phyloP scores from a whole-genome alignment of 2,329 filamentous ascomycete genomes.

The Pezizomycotina sp. region DNA sequence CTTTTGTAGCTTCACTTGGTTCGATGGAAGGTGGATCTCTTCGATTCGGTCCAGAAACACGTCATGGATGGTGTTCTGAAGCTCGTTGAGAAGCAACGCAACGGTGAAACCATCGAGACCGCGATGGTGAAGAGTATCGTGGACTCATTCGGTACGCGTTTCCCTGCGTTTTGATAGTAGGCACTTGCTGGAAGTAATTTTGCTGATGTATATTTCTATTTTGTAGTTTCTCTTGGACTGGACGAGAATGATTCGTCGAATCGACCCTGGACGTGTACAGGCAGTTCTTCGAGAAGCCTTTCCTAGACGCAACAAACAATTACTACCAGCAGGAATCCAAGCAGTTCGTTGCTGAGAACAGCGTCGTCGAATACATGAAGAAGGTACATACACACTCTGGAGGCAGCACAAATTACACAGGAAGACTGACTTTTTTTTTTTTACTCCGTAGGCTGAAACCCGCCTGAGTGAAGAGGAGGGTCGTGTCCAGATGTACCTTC shows the following conservation, averaged over 20 bases:
- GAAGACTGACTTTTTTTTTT: too few species aligned
- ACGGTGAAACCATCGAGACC: conserved; percentile 94
- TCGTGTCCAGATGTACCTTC: conserved; percentile 78
- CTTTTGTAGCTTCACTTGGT: conserved; percentile 56
- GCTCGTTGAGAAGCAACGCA: conserved; percentile 90
- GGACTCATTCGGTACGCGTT: conserved; percentile 50
- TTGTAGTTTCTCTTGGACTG: conserved; percentile 63
- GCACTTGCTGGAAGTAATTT: background rate
- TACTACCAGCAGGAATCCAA: conserved; percentile 91
- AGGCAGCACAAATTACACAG: background rate
- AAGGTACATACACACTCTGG: conserved; percentile 36
- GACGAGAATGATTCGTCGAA: conserved; percentile 81
- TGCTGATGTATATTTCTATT: conserved; percentile 1
- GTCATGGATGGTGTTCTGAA: conserved; percentile 93
- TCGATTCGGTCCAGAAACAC: conserved; percentile 62
- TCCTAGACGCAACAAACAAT: conserved; percentile 62
- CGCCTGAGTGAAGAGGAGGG: conserved; percentile 86
- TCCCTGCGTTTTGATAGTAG: conserved; percentile 15
- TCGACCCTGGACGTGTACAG: conserved; percentile 92
- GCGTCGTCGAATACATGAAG: conserved; percentile 98
- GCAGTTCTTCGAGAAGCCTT: conserved; percentile 80
- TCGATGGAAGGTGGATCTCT: conserved; percentile 86
- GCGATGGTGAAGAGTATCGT: conserved; percentile 93
- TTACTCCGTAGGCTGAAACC: conserved; percentile 44
- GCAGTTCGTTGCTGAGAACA: conserved; percentile 89